Conservation (phyloP, 305 asterid species). For the Solanum aculeatissimum region DNA sequence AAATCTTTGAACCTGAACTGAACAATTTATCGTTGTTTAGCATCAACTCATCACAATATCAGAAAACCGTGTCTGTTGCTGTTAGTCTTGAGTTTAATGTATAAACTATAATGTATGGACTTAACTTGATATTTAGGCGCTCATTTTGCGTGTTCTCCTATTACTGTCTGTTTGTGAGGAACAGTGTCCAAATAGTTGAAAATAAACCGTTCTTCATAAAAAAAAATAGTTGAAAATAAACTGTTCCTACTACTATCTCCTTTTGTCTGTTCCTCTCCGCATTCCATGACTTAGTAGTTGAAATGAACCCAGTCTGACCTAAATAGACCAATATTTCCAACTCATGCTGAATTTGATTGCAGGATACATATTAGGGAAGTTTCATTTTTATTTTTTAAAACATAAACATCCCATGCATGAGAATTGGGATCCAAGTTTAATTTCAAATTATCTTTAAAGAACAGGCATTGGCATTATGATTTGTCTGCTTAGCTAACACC, state of each 20-base stretch:
- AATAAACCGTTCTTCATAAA: too few species aligned
- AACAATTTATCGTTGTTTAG: not conserved
- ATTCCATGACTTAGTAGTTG: not conserved
- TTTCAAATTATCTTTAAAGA: not conserved
- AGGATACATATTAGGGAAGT: not conserved
- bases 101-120: not conserved
- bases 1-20: not conserved
- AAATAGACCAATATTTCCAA: not conserved
- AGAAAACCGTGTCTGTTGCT: not conserved
- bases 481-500: not conserved
- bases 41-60: not conserved
- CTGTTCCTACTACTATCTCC: not conserved
- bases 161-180: not conserved
- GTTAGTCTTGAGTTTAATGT: not conserved
- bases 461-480: not conserved
- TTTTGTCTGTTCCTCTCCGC: not conserved
- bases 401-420: not conserved
- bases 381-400: not conserved
- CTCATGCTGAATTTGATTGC: not conserved
- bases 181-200: not conserved
- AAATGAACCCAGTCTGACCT: not conserved
- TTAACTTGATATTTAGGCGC: not conserved
- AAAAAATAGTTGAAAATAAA: too few species aligned
- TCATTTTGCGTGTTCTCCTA: not conserved
- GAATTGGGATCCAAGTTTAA: not conserved